Evolutionary conservation across 225 moss, liverwort and hornwort genomes (phyloP).

Genomic region (Bryoerythrophyllum caledonicum): DNA sequence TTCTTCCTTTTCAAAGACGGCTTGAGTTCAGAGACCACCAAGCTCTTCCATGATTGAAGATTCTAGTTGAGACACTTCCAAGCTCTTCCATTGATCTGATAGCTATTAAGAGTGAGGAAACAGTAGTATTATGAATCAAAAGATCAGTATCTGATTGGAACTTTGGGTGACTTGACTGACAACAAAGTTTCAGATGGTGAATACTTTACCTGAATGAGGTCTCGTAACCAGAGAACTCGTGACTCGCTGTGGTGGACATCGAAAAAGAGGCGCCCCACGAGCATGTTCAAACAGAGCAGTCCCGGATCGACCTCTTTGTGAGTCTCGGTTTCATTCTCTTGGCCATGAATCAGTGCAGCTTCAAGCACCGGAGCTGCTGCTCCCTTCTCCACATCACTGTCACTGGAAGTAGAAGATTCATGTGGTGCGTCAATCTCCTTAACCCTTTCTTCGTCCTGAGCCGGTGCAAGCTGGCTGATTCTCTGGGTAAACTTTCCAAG

Average conservation of each 20-base stretch:
- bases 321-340: conserved; percentile 5
- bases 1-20: too few relatives aligned
- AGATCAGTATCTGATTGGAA: too few relatives aligned
- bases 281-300: conserved; percentile 52
- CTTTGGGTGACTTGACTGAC: not conserved
- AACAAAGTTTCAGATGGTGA: not conserved
- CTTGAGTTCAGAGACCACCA: too few relatives aligned
- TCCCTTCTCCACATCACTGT: conserved; percentile 23
- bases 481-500: conserved; percentile 14
- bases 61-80: too few relatives aligned
- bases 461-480: conserved; percentile 3
- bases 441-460: conserved; percentile 45
- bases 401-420: not conserved
- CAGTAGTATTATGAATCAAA: too few relatives aligned
- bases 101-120: too few relatives aligned
- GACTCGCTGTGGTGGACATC: conserved; percentile 60
- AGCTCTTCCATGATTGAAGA: too few relatives aligned
- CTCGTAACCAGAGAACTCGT: conserved; percentile 41
- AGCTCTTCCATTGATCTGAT: too few relatives aligned
- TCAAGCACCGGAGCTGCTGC: conserved; percentile 12
- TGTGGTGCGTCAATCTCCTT: conserved; percentile 1
- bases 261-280: conserved; percentile 62
- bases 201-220: conserved; percentile 53
- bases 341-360: conserved; percentile 1
- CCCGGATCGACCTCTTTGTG: conserved; percentile 39